Base-by-base conservation (phyloP, 768 basidiomycete genomes). In the Mycena metata region DNA sequence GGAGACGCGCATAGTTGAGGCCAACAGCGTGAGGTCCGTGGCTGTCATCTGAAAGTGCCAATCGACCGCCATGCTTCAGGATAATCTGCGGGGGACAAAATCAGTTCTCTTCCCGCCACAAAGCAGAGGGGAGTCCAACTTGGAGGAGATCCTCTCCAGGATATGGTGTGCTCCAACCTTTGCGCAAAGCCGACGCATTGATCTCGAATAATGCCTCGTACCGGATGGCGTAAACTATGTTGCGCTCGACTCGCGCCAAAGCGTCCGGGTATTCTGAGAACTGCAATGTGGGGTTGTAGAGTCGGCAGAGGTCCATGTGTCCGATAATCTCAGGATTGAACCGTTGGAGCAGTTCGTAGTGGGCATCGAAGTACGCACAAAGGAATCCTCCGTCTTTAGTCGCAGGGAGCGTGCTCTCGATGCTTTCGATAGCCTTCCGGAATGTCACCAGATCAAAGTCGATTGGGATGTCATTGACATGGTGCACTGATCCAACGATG, bases 191-290 rank as follows among this genome's bases (percentile, higher is more conserved):
- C 12, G 98, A 94, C 24, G 96, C 90, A 73, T 97, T 99, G 39
- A 94, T 81, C 80, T 99, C 98, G 74, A 99, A 98, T 65, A 98
- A 79, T 3, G 94, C 97, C 2, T 96, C 96, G 78, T 98, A 98
- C 15, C 74, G 80, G 16, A 91, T 83, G 1, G 91, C 95, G 66
- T 81, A 90, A 56, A 77, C 74, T 69, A 99, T 80, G 78, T 99
- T 99, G 72, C 95, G 81, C 77, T 88, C 85, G 41, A 96, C 79
- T 76, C 87, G 89, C 46, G 82, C 78, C 86, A 88, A 90, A 9
- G 91, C 91, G 1, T 74, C 76, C 19, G 89, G 86, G 74, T 85
- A 90, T 46, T 86, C 82, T n/a, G 77, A 73, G 66, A 96, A 83
- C 24, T 76, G 77, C 61, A 93, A 76, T 21, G 79, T 67, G 4